These are phyloP conservation scores for Candida buenavistaensis DNA, from an alignment of 1,139 yeast species.

Conservation along the genomic window DNA sequence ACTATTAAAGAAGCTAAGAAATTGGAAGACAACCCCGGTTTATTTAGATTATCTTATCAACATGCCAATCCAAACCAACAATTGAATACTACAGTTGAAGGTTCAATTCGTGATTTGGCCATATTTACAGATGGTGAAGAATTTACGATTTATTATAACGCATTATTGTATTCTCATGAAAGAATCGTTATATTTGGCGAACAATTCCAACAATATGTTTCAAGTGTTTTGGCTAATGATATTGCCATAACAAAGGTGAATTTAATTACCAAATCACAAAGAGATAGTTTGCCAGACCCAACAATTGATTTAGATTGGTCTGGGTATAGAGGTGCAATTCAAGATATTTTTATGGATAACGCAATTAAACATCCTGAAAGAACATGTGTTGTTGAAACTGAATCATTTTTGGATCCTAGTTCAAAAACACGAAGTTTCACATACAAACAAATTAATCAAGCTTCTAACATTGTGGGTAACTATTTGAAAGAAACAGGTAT, in stretches of 20 bases:
- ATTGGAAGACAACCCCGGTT: constrained; percentile 58
- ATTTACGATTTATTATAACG: constrained; percentile 62
- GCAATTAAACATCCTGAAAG: constrained; percentile 83
- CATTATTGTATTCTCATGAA: constrained; percentile 68
- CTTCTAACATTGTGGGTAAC: constrained; percentile 94
- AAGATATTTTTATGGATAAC: constrained; percentile 86
- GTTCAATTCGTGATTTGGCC: constrained; percentile 66
- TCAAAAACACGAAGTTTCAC: constrained; percentile 70
- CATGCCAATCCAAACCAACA: constrained; percentile 43
- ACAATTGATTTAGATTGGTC: constrained; percentile 85
- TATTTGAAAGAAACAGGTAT: constrained; percentile 80
- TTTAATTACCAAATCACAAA: constrained; percentile 66
- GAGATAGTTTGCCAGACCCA: constrained; percentile 76
- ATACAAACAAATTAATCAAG: constrained; percentile 83
- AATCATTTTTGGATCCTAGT: constrained; percentile 58
- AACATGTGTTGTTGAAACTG: constrained; percentile 90
- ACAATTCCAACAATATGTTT: constrained; percentile 62
- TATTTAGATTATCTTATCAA: constrained; percentile 66
- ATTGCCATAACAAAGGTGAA: constrained; percentile 58
- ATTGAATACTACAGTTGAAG: constrained; percentile 48
- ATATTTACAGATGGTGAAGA: constrained; percentile 37
- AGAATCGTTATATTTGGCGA: constrained; percentile 71
- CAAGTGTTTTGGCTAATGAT: constrained; percentile 30
- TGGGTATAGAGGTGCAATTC: constrained; percentile 91
- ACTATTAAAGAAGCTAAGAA: constrained; percentile 49